phyloP scores from a whole-genome alignment of 805 yeast genomes.

The Yamadazyma laniorum region DNA sequence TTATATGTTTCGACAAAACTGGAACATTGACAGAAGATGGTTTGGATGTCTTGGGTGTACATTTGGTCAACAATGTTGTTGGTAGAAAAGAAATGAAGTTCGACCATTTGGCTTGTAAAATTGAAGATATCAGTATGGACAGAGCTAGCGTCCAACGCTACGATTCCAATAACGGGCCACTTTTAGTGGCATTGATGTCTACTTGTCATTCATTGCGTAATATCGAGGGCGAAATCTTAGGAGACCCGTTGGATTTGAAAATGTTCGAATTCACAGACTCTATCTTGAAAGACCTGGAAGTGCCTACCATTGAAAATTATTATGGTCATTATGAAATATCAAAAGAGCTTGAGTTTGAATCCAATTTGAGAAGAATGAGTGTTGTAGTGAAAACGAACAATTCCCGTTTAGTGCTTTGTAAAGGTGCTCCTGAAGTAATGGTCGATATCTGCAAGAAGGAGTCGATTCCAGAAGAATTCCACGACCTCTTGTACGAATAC shows the following conservation, averaged over 20 bases:
- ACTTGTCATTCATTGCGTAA: conserved; percentile 85
- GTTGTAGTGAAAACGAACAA: conserved; percentile 55
- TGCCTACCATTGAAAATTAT: conserved; percentile 15
- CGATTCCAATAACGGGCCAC: conserved; percentile 29
- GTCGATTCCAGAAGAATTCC: conserved; percentile 72
- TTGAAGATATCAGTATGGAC: conserved; percentile 7
- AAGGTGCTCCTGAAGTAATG: conserved; percentile 98
- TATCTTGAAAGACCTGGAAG: conserved; percentile 44
- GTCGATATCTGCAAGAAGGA: conserved; percentile 68
- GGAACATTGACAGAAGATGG: conserved; percentile 98
- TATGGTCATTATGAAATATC: conserved; percentile 31
- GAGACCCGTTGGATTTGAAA: conserved; percentile 91
- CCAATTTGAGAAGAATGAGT: conserved; percentile 86
- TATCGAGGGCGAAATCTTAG: conserved; percentile 77
- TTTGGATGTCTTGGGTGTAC: conserved; percentile 71
- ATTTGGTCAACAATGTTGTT: conserved; percentile 39
- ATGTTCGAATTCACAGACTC: conserved; percentile 91
- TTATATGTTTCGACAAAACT: conserved; percentile 92
- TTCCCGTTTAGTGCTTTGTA: conserved; percentile 49
- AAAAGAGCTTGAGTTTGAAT: conserved; percentile 75
- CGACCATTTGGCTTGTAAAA: conserved; percentile 22
- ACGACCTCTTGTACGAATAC: conserved; percentile 71
- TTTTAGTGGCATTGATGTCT: conserved; percentile 49
- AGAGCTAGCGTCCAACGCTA: conserved; percentile 14
- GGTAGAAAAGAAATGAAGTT: conserved; percentile 41